These are phyloP conservation scores for Lotmaria passim DNA, from an alignment of 208 protist species.

Conservation along the genomic window DNA sequence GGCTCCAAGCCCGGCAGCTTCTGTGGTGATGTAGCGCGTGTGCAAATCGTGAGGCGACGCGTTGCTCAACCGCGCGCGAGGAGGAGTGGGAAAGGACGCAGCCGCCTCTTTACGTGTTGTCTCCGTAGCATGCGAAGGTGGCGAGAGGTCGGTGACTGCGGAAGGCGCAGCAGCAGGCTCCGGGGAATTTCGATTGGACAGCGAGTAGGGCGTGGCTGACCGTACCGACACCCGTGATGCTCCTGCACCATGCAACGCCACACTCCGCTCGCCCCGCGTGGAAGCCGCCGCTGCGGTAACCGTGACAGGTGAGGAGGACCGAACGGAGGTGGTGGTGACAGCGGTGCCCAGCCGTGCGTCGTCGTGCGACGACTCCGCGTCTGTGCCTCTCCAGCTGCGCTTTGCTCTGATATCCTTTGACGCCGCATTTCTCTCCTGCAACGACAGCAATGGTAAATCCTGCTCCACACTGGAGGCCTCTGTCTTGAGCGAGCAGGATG, in stretches of 20 bases:
- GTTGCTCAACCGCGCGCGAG: not conserved
- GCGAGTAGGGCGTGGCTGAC: not conserved
- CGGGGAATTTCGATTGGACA: conserved; percentile 5
- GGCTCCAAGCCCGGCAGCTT: not conserved
- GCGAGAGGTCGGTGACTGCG: no score
- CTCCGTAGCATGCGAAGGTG: not conserved
- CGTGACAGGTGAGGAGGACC: not conserved
- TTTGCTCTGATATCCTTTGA: not conserved
- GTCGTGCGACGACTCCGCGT: not conserved
- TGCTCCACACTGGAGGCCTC: no score
- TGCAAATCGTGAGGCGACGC: not conserved
- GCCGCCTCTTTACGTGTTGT: not conserved
- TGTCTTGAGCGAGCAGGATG: not conserved
- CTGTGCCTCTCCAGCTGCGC: not conserved
- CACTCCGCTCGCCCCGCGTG: not conserved
- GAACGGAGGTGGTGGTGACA: not conserved
- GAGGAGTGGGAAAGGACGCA: not conserved
- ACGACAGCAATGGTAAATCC: not conserved
- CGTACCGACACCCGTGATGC: not conserved
- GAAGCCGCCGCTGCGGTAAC: conserved; percentile 10
- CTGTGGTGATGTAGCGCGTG: not conserved
- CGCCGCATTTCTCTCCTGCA: not conserved
- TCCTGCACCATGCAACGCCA: conserved; percentile 2
- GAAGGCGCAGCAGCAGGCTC: not conserved
- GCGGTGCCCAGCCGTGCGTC: not conserved